Evolutionary conservation across 2,329 filamentous ascomycete species (phyloP).

Genomic region (Talaromyces sp.): DNA sequence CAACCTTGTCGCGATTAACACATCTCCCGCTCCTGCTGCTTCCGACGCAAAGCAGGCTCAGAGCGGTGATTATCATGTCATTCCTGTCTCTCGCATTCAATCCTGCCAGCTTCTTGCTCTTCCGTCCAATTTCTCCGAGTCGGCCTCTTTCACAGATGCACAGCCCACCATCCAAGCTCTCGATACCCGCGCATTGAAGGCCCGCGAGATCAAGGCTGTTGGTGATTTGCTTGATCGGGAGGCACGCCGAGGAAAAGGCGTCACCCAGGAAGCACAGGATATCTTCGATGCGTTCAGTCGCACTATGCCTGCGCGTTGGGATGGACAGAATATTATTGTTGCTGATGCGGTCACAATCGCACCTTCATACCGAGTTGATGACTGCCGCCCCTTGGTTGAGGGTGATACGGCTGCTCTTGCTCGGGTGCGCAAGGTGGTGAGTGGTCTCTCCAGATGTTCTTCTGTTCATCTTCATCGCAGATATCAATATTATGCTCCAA

Average conservation of each 20-base stretch:
- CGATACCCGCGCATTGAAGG: conserved; percentile 57
- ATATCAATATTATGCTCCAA: background rate
- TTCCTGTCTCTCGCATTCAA: conserved; percentile 62
- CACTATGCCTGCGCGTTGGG: conserved; percentile 64
- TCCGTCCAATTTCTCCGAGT: conserved; percentile 32
- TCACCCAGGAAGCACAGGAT: conserved; percentile 63
- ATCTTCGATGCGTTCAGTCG: conserved; percentile 64
- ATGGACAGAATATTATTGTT: conserved; percentile 61
- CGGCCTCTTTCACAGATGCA: conserved; percentile 52
- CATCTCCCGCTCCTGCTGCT: conserved; percentile 45
- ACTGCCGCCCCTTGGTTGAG: conserved; percentile 50
- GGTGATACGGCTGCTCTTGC: conserved; percentile 46
- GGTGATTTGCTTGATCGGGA: conserved; percentile 60
- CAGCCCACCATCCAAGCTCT: conserved; percentile 49
- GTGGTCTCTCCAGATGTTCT: conserved; percentile 22
- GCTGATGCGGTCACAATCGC: conserved; percentile 63
- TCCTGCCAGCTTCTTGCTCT: conserved; percentile 58
- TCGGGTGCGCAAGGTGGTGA: conserved; percentile 53
- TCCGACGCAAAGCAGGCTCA: conserved; percentile 40
- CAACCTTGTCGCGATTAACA: conserved; percentile 65
- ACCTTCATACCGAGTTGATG: conserved; percentile 60
- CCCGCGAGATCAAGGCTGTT: conserved; percentile 60
- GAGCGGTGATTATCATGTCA: conserved; percentile 61
- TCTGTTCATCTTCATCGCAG: background rate
- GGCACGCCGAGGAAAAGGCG: conserved; percentile 61